A percentile compares a stretch with the other conserved stretches of the same genome.
Conservation (phyloP, 768 basidiomycete genomes). For the Rhizopogon rudus region DNA sequence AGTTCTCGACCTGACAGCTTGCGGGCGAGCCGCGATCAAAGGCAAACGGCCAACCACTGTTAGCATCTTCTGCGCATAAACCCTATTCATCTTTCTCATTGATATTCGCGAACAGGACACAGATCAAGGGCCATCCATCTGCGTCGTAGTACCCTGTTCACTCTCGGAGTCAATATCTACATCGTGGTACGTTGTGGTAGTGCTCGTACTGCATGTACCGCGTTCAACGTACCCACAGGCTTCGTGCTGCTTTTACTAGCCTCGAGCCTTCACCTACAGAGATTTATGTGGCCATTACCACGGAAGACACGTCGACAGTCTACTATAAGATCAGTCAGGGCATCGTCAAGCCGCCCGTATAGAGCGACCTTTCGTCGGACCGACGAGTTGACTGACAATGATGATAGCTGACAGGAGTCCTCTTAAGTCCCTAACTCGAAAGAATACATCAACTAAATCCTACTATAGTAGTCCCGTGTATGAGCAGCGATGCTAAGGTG, state of each 20-base stretch:
- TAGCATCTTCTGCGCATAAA: constrained; percentile 11
- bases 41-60: constrained; percentile 55
- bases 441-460: not conserved
- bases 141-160: constrained; percentile 58
- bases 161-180: constrained; percentile 64
- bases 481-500: not conserved
- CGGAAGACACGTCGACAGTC: constrained; percentile 77
- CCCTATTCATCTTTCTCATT: not conserved
- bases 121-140: constrained; percentile 25
- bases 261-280: constrained; percentile 37
- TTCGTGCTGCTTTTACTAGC: constrained; percentile 50
- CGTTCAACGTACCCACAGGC: constrained; percentile 32
- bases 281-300: constrained; percentile 66
- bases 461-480: not conserved
- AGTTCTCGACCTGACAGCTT: constrained; percentile 53
- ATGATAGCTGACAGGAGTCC: not conserved
- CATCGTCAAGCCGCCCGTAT: constrained; percentile 69
- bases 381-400: too few relatives aligned
- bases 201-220: too few relatives aligned
- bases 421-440: not conserved
- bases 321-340: constrained; percentile 80
- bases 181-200: constrained; percentile 41
- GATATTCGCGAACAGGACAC: constrained; percentile 30
- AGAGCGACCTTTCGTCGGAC: constrained; percentile 1
- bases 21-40: constrained; percentile 51